Percentiles rank a stretch among this genome's conserved stretches.
Conservation (phyloP, 1,284 basidiomycete species). For the Naganishia sp. region DNA sequence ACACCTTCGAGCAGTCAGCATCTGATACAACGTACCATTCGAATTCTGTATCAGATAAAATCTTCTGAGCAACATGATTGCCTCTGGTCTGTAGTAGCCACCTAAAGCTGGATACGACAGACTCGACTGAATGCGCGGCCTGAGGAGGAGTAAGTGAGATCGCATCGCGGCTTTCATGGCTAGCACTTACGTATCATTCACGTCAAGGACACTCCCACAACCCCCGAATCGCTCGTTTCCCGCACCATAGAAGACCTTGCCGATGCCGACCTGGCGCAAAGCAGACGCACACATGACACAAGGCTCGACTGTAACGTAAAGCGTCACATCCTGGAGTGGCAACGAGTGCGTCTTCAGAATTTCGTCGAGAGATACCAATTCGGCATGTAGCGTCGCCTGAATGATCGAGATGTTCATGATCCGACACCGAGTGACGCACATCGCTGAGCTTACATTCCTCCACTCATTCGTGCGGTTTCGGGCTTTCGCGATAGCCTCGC, state of each 20-base stretch:
- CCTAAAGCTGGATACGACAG: constrained; percentile 68
- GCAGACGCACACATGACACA: constrained; percentile 99
- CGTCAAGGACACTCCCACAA: constrained; percentile 89
- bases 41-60: constrained; percentile 96
- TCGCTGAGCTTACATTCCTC: constrained; percentile 66
- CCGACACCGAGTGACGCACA: not conserved
- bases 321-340: constrained; percentile 70
- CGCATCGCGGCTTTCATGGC: not conserved
- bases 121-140: constrained; percentile 16
- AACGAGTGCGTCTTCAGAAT: constrained; percentile 65
- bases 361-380: constrained; percentile 92
- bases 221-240: constrained; percentile 97
- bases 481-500: constrained; percentile 74
- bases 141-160: not conserved
- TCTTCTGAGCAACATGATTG: constrained; percentile 88
- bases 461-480: constrained; percentile 94
- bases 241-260: constrained; percentile 88
- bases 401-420: not conserved
- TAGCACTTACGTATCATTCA: constrained; percentile 70
- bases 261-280: constrained; percentile 87
- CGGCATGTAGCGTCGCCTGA: constrained; percentile 94
- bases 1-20: not conserved
- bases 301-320: constrained; percentile 98
- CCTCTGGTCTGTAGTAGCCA: constrained; percentile 85
- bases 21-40: constrained; percentile 66